Conservation (phyloP, 2,329 filamentous ascomycete genomes). For the Ploettnerulaceae sp. region DNA sequence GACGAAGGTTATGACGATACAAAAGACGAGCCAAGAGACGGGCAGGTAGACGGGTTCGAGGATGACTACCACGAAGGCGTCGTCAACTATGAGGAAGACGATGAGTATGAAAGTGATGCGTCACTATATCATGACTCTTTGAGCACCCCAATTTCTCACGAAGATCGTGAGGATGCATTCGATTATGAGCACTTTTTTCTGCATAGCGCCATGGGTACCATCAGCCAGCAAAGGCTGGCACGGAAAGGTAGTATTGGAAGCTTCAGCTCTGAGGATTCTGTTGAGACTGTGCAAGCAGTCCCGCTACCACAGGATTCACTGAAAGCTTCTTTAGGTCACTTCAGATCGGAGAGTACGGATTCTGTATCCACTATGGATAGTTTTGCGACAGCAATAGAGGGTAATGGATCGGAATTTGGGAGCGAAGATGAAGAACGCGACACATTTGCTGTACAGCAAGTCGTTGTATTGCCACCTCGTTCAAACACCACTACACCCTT, state of each 20-base stretch:
- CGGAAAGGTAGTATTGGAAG: slow-evolving; percentile 47
- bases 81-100: slow-evolving; percentile 34
- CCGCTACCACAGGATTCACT: slow-evolving; percentile 20
- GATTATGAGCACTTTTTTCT: slow-evolving; percentile 96
- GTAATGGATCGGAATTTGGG: slow-evolving; percentile 34
- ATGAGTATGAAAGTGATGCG: slow-evolving; percentile 53
- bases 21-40: slow-evolving; percentile 8
- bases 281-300: slow-evolving; percentile 52
- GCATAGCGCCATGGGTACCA: slow-evolving; percentile 82
- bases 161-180: slow-evolving; percentile 91
- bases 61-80: slow-evolving; percentile 36
- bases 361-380: slow-evolving; percentile 57
- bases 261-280: slow-evolving; percentile 54
- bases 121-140: slow-evolving; percentile 58
- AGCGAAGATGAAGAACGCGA: slow-evolving; percentile 38
- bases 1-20: slow-evolving; percentile 14
- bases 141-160: slow-evolving; percentile 66
- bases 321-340: slow-evolving; percentile 33
- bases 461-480: slow-evolving; percentile 10
- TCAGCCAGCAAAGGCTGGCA: slow-evolving; percentile 50
- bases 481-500: slow-evolving; percentile 16
- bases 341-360: slow-evolving; percentile 51
- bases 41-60: slow-evolving; percentile 17
- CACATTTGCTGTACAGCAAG: slow-evolving; percentile 36
- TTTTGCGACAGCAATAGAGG: slow-evolving; percentile 60